Conservation (phyloP, 257 asterid species). For the Solanum pennellii region DNA sequence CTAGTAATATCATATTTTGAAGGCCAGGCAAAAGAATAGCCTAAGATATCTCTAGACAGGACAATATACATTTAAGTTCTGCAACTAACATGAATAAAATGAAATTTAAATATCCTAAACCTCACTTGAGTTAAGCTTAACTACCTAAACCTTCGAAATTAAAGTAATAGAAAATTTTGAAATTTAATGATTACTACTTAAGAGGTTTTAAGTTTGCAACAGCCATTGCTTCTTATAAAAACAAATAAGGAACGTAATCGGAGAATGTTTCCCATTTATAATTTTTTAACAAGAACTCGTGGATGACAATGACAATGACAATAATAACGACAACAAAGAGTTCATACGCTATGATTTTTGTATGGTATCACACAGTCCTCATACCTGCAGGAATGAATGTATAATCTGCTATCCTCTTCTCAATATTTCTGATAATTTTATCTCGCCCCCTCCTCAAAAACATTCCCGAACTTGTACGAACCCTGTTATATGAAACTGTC, state of each 20-base stretch:
- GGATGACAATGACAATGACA: not conserved
- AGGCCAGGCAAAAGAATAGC: not conserved
- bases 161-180: not conserved
- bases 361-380: not conserved
- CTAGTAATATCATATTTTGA: not conserved
- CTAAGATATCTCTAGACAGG: not conserved
- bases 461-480: conserved; percentile 78
- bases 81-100: not conserved
- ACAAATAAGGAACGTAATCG: not conserved
- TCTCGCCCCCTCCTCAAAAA: conserved; percentile 60
- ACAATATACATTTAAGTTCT: not conserved
- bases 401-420: conserved; percentile 65
- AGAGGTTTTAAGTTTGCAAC: not conserved
- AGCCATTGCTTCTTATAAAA: not conserved
- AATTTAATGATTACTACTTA: not conserved
- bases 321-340: not conserved
- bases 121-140: not conserved
- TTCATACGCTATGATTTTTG: not conserved
- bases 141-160: not conserved
- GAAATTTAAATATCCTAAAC: not conserved
- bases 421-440: conserved; percentile 45
- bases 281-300: not conserved
- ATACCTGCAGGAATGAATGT: conserved; percentile 66
- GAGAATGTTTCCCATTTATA: not conserved
- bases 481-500: conserved; percentile 33